Evolutionary conservation across 305 asterid genomes (phyloP).

Genomic region (Solanum aculeatissimum): DNA sequence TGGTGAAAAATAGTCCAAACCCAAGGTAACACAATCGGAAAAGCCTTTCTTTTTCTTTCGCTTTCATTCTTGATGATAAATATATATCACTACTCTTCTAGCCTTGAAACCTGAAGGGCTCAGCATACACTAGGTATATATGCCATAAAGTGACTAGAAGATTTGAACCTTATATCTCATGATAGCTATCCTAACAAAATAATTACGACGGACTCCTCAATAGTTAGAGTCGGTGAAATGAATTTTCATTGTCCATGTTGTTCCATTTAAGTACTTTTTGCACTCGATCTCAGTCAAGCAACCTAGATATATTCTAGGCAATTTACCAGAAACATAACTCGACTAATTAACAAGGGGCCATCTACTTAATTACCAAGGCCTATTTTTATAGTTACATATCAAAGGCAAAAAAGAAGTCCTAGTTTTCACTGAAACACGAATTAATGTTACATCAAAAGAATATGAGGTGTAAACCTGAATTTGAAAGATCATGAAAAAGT

Average conservation of each 20-base stretch:
- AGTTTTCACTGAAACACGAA: background rate
- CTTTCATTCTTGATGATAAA: background rate
- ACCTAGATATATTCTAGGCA: background rate
- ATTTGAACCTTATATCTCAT: background rate
- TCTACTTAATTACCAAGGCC: background rate
- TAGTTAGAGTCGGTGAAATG: too few species aligned
- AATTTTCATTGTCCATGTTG: background rate
- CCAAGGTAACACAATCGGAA: conserved; percentile 41
- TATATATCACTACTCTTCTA: background rate
- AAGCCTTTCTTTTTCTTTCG: background rate
- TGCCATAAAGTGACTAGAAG: background rate
- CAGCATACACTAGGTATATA: background rate
- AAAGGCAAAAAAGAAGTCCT: background rate
- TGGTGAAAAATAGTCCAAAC: conserved; percentile 87
- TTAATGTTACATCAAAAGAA: background rate
- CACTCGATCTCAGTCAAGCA: background rate
- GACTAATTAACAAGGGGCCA: too few species aligned
- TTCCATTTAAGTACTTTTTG: background rate
- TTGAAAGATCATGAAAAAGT: background rate
- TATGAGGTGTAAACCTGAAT: background rate
- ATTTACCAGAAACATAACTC: background rate
- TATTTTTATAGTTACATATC: background rate
- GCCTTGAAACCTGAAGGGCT: background rate
- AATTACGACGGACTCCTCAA: background rate
- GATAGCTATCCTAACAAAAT: background rate